These are phyloP conservation scores for Takashimella tepidaria DNA, from an alignment of 1,284 basidiomycete genomes.

Conservation along the genomic window DNA sequence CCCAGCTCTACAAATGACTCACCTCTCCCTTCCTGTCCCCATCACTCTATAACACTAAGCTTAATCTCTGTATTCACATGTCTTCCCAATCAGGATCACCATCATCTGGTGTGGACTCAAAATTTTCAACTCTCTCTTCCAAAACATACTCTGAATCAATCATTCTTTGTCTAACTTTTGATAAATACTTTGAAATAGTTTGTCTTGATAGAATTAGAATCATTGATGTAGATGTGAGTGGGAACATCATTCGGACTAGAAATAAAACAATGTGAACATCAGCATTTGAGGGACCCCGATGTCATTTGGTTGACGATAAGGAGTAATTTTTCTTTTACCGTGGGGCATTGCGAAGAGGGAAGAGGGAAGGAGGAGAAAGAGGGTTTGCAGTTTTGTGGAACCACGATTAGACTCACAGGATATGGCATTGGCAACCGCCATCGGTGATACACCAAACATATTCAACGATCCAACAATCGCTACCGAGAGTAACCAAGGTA, in stretches of 20 bases:
- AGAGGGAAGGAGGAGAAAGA: not conserved
- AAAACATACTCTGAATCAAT: constrained; percentile 45
- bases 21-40: too few species aligned
- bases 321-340: not conserved
- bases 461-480: constrained; percentile 1
- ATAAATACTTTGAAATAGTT: not conserved
- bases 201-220: constrained; percentile 2
- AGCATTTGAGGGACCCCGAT: not conserved
- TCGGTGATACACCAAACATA: constrained; percentile 6
- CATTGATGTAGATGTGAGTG: constrained; percentile 12
- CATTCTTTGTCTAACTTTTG: constrained; percentile 26
- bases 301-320: too few species aligned
- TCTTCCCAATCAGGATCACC: not conserved
- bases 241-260: constrained; percentile 19
- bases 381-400: not conserved
- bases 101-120: constrained; percentile 20
- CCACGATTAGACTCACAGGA: not conserved
- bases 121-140: constrained; percentile 44
- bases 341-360: too few species aligned
- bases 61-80: too few species aligned
- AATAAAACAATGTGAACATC: not conserved
- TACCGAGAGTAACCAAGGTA: constrained; percentile 14
- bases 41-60: too few species aligned
- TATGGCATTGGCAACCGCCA: not conserved
- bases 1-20: too few species aligned